Conservation (phyloP, 352 stramenopile genomes). For the Pythium guiyangense region DNA sequence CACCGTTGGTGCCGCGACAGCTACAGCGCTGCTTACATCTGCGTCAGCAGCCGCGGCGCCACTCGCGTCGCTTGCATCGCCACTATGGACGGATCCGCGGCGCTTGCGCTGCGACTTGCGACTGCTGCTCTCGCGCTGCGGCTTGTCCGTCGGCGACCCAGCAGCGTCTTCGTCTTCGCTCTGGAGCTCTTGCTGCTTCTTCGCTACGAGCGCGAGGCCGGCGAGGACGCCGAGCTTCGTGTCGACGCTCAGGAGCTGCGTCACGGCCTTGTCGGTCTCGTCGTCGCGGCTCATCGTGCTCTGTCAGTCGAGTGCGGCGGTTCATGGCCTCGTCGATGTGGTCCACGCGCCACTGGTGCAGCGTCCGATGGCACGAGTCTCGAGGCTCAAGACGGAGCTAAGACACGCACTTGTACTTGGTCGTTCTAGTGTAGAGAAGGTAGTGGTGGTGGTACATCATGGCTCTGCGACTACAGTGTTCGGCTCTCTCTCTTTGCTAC, state of each 20-base stretch:
- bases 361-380: too few relatives aligned
- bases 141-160: constrained; percentile 6
- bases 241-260: constrained; percentile 30
- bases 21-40: background rate
- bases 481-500: background rate
- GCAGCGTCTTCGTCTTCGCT: constrained; percentile 24
- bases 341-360: too few relatives aligned
- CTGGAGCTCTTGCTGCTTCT: constrained; percentile 23
- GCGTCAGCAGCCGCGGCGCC: background rate
- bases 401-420: too few relatives aligned
- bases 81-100: background rate
- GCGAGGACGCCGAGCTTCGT: constrained; percentile 56
- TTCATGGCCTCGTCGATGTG: too few relatives aligned
- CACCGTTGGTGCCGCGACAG: background rate
- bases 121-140: constrained; percentile 3
- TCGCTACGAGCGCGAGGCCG: constrained; percentile 36
- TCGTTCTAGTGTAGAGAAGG: too few relatives aligned
- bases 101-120: constrained; percentile 9
- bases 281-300: constrained; percentile 3
- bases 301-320: too few relatives aligned
- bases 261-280: constrained; percentile 17
- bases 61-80: constrained; percentile 5
- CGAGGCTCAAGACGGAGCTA: too few relatives aligned
- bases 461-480: too few relatives aligned
- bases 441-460: too few relatives aligned